phyloP scores from a whole-genome alignment of 768 basidiomycete genomes.

The Leucogyrophana mollusca region DNA sequence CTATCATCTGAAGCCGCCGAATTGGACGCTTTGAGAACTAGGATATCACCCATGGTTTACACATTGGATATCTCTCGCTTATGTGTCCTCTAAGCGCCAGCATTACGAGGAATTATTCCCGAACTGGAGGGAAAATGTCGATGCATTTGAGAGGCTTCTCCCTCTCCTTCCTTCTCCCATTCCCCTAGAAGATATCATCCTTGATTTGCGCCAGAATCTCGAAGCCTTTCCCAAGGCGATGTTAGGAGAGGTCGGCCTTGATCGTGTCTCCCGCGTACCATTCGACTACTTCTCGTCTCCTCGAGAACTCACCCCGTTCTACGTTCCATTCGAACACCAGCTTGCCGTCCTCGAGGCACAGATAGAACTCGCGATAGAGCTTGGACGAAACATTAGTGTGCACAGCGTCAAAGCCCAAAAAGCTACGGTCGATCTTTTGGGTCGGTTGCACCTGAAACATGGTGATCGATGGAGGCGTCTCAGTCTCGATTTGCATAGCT shows the following conservation, averaged over 20 bases:
- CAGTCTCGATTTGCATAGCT: conserved; percentile 89
- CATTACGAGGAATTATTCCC: conserved; percentile 81
- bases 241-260: conserved; percentile 93
- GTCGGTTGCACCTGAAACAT: conserved; percentile 55
- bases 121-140: conserved; percentile 28
- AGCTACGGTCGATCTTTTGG: conserved; percentile 66
- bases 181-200: conserved; percentile 55
- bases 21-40: conserved; percentile 26
- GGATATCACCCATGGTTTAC: conserved; percentile 96
- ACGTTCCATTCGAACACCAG: conserved; percentile 80
- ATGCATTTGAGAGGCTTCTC: conserved; percentile 57
- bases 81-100: conserved; percentile 49
- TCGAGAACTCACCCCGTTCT: conserved; percentile 71
- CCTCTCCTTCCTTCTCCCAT: conserved; percentile 71
- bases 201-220: conserved; percentile 60
- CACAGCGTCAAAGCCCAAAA: conserved; percentile 83
- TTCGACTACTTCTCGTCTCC: conserved; percentile 47
- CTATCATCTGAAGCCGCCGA: conserved; percentile 10
- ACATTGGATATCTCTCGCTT: conserved; percentile 62
- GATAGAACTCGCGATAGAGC: conserved; percentile 78
- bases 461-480: conserved; percentile 59
- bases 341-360: conserved; percentile 78
- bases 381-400: conserved; percentile 75
- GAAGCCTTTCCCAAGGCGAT: conserved; percentile 65
- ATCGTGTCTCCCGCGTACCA: conserved; percentile 76